Base-by-base conservation (phyloP, 2,329 filamentous ascomycete species). In the Colletotrichum paranaense region DNA sequence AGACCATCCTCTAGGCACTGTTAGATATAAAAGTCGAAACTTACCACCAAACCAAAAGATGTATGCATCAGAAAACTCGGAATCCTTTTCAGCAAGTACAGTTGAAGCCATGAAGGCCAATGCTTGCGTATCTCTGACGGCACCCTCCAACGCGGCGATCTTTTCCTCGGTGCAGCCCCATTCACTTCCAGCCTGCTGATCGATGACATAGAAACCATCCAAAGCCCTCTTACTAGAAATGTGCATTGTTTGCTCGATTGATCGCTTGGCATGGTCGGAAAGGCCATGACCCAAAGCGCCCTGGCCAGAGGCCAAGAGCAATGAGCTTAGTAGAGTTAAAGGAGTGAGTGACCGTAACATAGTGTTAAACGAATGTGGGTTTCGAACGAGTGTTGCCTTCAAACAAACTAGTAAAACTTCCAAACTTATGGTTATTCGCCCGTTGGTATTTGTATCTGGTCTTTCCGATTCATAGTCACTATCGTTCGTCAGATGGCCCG, bases 41-140 rank as follows among this genome's bases (percentile, higher is more conserved):
- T 9, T 19, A 67, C 64, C 26, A 9, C 66, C 66, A n/a, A 68
- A 62, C 66, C 66, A 68, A 9, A 55, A 46, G 19, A 55, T 6
- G 12, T 53, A 68, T 6, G 66, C 66, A 12, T 30, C 30, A 3
- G 66, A 68, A 3, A 26, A 32, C 42, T 62, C 66, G 0, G 66
- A 38, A 4, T 62, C 22, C 12, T 26, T 52, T 22, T 46, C 28
- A 4, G 30, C 66, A 1, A 68, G 66, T 46, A 30, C 56, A 12
- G 19, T 55, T 2, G 66, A 62, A 8, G 66, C 66, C 22, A 46
- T 56, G 0, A 22, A 55, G 12, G 66, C 66, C 24, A 68, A 38
- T n/a, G 46, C 22, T 16, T 56, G 66, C 1, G 66, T 30, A 16
- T 68, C 66, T 1, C 28, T 46, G 12, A 68, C 7, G 2, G 26